phyloP scores from a whole-genome alignment of 2,329 filamentous ascomycete genomes.

The Talaromyces sp. region DNA sequence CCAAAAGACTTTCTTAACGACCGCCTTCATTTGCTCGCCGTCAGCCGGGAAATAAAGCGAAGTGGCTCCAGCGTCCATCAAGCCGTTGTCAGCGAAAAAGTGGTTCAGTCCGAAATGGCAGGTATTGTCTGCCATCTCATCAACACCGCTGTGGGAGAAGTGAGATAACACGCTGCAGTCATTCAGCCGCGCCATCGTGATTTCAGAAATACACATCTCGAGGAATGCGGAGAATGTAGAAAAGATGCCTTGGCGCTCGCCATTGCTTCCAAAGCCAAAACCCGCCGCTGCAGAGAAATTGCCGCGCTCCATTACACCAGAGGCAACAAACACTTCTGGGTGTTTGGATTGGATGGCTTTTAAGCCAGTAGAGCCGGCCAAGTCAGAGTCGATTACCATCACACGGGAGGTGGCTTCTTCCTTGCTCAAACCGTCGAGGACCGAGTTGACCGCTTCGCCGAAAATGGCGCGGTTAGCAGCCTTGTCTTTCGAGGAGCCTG shows the following conservation, averaged over 20 bases:
- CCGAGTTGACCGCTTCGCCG: conserved; percentile 32
- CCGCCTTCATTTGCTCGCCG: conserved; percentile 35
- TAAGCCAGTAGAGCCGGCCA: conserved; percentile 35
- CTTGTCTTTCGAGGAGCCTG: conserved; percentile 30
- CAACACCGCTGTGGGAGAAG: conserved; percentile 36
- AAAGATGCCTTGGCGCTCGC: conserved; percentile 31
- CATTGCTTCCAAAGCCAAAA: conserved; percentile 32
- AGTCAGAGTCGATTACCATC: conserved; percentile 36
- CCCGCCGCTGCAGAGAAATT: conserved; percentile 37
- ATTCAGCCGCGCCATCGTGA: conserved; percentile 37
- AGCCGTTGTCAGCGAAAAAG: conserved; percentile 36
- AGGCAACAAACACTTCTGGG: conserved; percentile 33
- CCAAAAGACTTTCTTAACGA: conserved; percentile 33
- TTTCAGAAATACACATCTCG: conserved; percentile 36
- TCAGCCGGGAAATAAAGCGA: conserved; percentile 36
- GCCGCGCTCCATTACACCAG: conserved; percentile 36
- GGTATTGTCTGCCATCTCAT: conserved; percentile 38
- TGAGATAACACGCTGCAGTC: conserved; percentile 32
- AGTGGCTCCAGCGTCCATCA: conserved; percentile 31
- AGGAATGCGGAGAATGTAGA: conserved; percentile 37
- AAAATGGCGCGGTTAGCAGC: conserved; percentile 33
- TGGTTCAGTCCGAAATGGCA: conserved; percentile 38
- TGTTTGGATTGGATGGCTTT: conserved; percentile 31
- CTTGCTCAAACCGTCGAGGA: conserved; percentile 30
- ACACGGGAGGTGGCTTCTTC: conserved; percentile 32